Evolutionary conservation across 768 basidiomycete species (phyloP).

Genomic region (Suillus occidentalis): DNA sequence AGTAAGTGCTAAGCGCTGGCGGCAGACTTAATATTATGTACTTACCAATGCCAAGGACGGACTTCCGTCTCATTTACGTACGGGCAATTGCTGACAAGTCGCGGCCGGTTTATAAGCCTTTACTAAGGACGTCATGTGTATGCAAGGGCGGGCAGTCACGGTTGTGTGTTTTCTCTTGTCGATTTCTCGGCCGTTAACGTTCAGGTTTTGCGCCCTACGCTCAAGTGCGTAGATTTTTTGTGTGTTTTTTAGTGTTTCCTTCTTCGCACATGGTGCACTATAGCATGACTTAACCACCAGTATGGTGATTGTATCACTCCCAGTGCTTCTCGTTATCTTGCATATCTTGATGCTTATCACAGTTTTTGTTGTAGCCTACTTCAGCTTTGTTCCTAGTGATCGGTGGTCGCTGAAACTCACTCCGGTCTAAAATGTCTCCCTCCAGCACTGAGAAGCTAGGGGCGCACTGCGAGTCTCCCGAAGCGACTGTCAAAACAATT

Average conservation of each 20-base stretch:
- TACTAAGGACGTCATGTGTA: background rate
- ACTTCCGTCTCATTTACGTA: background rate
- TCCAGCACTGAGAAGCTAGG: slow-evolving; percentile 10
- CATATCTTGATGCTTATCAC: background rate
- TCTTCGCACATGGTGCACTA: background rate
- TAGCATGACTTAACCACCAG: background rate
- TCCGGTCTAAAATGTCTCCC: slow-evolving; percentile 14
- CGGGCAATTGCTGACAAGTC: background rate
- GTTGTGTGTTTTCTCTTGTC: background rate
- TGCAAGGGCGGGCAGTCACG: background rate
- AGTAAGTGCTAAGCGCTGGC: background rate
- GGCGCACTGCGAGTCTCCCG: background rate
- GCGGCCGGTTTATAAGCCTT: background rate
- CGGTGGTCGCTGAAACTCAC: background rate
- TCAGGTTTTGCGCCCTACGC: background rate
- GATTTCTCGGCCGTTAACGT: background rate
- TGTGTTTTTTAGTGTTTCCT: background rate
- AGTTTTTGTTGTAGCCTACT: background rate
- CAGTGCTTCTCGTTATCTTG: background rate
- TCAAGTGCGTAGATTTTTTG: background rate
- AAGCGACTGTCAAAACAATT: background rate
- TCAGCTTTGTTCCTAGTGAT: background rate
- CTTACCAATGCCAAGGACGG: background rate
- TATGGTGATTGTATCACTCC: background rate
- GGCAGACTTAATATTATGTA: background rate